Conservation (phyloP, 2,329 filamentous ascomycete species). For the Geosmithia morbida region DNA sequence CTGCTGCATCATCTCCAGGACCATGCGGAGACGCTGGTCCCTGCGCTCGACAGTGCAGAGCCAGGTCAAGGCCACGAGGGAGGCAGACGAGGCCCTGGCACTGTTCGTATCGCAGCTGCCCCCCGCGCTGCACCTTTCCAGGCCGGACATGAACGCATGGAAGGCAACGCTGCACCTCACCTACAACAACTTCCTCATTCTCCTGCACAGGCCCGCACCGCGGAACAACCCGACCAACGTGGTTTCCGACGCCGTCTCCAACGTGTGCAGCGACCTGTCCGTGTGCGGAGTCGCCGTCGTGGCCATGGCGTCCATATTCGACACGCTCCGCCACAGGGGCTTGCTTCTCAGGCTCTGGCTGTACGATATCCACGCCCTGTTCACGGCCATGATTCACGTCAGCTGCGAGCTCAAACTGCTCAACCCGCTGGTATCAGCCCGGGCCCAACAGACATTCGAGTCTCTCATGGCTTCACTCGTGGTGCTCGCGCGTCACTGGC, state of each 20-base stretch:
- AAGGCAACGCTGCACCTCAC: conserved; percentile 16
- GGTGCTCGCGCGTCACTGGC: conserved; percentile 14
- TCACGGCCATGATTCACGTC: conserved; percentile 16
- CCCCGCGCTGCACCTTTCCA: conserved; percentile 9
- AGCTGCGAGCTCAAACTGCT: conserved; percentile 11
- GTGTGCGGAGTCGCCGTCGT: conserved; percentile 15
- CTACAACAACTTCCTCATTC: conserved; percentile 18
- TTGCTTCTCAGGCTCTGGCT: conserved; percentile 13
- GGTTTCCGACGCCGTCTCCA: conserved; percentile 1
- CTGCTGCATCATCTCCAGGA: conserved; percentile 31
- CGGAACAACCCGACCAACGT: neutral
- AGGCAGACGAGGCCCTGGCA: conserved; percentile 16
- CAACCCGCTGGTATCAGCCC: conserved; percentile 15
- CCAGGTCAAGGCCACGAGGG: conserved; percentile 10
- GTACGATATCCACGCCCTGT: conserved; percentile 12
- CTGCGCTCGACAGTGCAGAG: conserved; percentile 7
- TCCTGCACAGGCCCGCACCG: conserved; percentile 16
- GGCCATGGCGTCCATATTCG: conserved; percentile 13
- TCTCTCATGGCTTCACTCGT: conserved; percentile 13
- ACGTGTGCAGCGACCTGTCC: conserved; percentile 9
- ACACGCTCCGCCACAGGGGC: conserved; percentile 10
- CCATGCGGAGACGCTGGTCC: conserved; percentile 7
- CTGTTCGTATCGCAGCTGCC: conserved; percentile 14
- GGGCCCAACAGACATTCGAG: conserved; percentile 13
- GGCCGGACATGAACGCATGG: conserved; percentile 10